Evolutionary conservation across 73 alveolate species (phyloP), one percentile per base, ranked within the genome.

Genomic region (Tetrahymena malaccensis): DNA sequence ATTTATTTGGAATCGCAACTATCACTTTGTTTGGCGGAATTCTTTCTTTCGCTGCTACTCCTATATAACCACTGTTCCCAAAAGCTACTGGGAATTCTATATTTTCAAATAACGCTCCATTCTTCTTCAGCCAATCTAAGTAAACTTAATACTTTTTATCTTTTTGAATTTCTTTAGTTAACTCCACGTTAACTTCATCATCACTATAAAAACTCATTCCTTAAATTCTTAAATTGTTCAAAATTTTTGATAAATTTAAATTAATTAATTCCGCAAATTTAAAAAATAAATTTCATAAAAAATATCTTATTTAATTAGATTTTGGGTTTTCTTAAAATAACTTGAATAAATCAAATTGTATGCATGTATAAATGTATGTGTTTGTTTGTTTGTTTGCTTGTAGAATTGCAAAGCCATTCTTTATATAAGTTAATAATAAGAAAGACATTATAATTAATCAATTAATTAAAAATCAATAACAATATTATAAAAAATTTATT

Each of bases 1-100:
- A 93, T 50, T 94, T 94, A 56, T 95, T 95, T 21, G 97, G 97
- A 34, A 95, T 95, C 1, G 97, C 97, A 4, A 95, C 94, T 27
- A 95, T 95, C 21, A 95, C 94, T 40, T 85, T 95, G 89, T 95
- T 95, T 43, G 95, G 95, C 37, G 94, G 94, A 33, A 95, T 94
- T 85, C 94, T 56, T n/a, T 43, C 55, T 21, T 27, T 94, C 21
- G 96, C 93, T 34, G 94, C 70, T 16, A 85, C 44, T 33, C 95
- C 97, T 17, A 83, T 55, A 95, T 43, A 95, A 12, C 95, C 95
- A 33, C 84, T 35, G 34, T 38, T 44, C 10, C 97, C 97, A 93
- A 95, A 95, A 7, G 94, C 95, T 35, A 83, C 43, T 34, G 95
- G 95, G 93, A 85, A 94, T 33, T 85, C 56, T 15, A 94, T 93